phyloP scores from a whole-genome alignment of 345 rosid genomes.

The Murraya koenigii region DNA sequence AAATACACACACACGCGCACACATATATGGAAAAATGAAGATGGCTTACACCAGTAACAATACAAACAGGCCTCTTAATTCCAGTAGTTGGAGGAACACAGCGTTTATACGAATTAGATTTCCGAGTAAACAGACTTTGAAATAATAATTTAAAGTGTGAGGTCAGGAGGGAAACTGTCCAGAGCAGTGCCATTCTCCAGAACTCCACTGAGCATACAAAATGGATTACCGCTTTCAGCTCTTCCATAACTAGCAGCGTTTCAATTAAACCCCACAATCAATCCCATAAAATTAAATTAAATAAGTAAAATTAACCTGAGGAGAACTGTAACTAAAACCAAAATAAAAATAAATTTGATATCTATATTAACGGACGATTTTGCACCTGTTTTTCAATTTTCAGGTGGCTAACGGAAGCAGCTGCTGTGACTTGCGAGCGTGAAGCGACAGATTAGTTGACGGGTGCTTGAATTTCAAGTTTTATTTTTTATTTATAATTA shows the following conservation, averaged over 20 bases:
- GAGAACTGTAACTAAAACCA: not conserved
- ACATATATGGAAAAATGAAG: not conserved
- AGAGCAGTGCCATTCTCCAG: constrained; percentile 76
- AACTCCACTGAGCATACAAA: constrained; percentile 48
- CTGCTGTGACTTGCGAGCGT: too few species aligned
- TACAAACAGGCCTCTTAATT: constrained; percentile 49
- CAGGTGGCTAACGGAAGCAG: too few species aligned
- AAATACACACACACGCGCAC: too few species aligned
- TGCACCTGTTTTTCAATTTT: too few species aligned
- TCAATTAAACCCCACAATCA: not conserved
- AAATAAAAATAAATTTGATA: too few species aligned
- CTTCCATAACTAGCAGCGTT: constrained; percentile 17
- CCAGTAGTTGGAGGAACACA: constrained; percentile 23
- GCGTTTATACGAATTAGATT: constrained; percentile 30
- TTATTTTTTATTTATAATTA: too few species aligned
- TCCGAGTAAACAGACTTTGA: constrained; percentile 30
- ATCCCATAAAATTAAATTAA: not conserved
- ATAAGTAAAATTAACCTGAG: too few species aligned
- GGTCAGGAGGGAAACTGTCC: constrained; percentile 50
- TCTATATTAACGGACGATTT: too few species aligned
- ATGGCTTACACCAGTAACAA: constrained; percentile 72
- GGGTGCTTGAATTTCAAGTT: too few species aligned
- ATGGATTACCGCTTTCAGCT: constrained; percentile 34
- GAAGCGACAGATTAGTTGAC: too few species aligned
- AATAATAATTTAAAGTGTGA: constrained; percentile 55